phyloP scores from a whole-genome alignment of 768 basidiomycete genomes.

The Candolleomyces eurysporus region DNA sequence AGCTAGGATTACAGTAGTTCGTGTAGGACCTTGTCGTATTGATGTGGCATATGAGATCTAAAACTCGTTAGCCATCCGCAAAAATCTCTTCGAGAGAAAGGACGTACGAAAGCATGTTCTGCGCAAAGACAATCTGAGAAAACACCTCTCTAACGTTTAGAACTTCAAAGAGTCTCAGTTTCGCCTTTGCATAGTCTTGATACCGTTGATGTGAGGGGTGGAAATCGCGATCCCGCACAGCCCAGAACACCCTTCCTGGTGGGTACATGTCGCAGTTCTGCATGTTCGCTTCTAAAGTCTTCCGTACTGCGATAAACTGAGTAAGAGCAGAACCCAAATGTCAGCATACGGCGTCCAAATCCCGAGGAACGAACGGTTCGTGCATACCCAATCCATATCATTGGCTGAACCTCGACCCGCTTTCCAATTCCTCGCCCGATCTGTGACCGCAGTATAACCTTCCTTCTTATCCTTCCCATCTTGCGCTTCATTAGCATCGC shows the following conservation, averaged over 20 bases:
- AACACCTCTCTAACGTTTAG: slow-evolving; percentile 75
- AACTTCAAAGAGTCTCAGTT: slow-evolving; percentile 75
- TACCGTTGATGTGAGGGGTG: slow-evolving; percentile 50
- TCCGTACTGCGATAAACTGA: slow-evolving; percentile 77
- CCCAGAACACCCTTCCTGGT: slow-evolving; percentile 79
- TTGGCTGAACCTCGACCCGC: slow-evolving; percentile 50
- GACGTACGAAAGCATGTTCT: slow-evolving; percentile 73
- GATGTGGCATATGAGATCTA: slow-evolving; percentile 77
- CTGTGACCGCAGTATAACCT: slow-evolving; percentile 50
- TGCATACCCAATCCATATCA: slow-evolving; percentile 54
- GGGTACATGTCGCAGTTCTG: slow-evolving; percentile 68
- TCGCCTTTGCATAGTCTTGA: slow-evolving; percentile 32
- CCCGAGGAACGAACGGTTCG: not conserved
- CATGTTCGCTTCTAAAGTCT: slow-evolving; percentile 87
- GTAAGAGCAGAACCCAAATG: not conserved
- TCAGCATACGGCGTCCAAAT: not conserved
- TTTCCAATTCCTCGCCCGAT: slow-evolving; percentile 58
- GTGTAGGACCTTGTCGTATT: slow-evolving; percentile 74
- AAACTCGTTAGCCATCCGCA: slow-evolving; percentile 7
- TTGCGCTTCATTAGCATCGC: slow-evolving; percentile 53
- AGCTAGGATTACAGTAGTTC: slow-evolving; percentile 49
- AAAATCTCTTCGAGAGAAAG: not conserved
- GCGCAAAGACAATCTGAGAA: slow-evolving; percentile 76
- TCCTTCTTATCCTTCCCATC: slow-evolving; percentile 39
- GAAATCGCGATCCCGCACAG: slow-evolving; percentile 69